Evolutionary conservation across 495 filamentous ascomycete species (phyloP).

Genomic region (Neurospora tetraspora): DNA sequence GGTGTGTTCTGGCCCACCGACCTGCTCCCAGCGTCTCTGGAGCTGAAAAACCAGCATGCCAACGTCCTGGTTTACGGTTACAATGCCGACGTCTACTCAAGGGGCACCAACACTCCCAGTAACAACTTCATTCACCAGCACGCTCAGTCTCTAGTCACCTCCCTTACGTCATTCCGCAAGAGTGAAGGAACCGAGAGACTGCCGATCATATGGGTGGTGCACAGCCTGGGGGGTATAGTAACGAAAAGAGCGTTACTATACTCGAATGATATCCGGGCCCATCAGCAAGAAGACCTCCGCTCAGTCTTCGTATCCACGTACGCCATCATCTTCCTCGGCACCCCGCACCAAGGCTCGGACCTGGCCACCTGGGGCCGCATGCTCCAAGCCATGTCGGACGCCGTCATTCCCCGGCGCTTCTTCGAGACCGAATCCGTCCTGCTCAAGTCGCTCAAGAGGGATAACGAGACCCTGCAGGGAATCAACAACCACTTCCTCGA

Average conservation of each 20-base stretch:
- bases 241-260: conserved; percentile 56
- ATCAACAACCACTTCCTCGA: conserved; percentile 72
- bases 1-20: conserved; percentile 70
- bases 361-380: conserved; percentile 67
- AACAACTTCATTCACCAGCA: conserved; percentile 75
- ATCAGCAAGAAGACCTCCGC: conserved; percentile 61
- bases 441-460: conserved; percentile 59
- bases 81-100: conserved; percentile 62
- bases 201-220: conserved; percentile 79
- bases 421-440: conserved; percentile 62
- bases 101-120: conserved; percentile 34
- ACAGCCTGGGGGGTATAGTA: conserved; percentile 74
- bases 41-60: conserved; percentile 49
- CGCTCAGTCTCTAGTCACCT: conserved; percentile 67
- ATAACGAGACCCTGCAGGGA: conserved; percentile 71
- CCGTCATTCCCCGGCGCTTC: conserved; percentile 58
- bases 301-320: conserved; percentile 78
- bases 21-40: conserved; percentile 56
- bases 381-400: conserved; percentile 61
- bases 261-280: conserved; percentile 52
- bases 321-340: conserved; percentile 77
- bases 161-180: conserved; percentile 37
- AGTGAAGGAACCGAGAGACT: conserved; percentile 48
- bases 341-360: conserved; percentile 74
- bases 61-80: conserved; percentile 79